Base-by-base conservation (phyloP, 202 grass and related monocot genomes). In the Panicum virgatum region DNA sequence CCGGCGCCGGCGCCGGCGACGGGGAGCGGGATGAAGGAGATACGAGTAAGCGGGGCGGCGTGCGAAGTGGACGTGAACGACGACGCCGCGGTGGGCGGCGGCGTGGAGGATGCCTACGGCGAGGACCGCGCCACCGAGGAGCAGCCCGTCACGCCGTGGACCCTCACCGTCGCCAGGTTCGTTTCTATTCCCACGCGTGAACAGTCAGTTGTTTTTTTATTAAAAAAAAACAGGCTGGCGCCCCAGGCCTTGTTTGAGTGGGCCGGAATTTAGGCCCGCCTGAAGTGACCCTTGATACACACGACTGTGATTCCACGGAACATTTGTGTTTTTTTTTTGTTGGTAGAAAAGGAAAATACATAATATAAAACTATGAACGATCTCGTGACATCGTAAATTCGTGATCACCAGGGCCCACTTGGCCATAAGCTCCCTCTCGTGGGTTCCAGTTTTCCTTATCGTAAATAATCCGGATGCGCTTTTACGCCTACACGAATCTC, bases 81-180 rank as follows among this genome's bases (percentile, higher is more conserved):
- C 61, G 38, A 65, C 69, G 78, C 73, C 59, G 86, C 80, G 37
- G 76, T 84, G 52, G 85, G 72, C 1, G 87, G 85, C 38, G 88
- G 84, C 37, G 84, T 88, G 46, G 94, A 87, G 83, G 94, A 91
- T 54, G 66, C 78, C 83, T 87, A 88, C 81, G 86, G 84, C 56
- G 90, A 92, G 77, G 84, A 91, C 87, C 70, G 59, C 16, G 78
- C 88, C 81, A 91, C 70, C 12, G 88, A 92, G 80, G 94, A 97
- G 43, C 90, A 94, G 59, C 84, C 92, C 72, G 84, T 94, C 81
- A 94, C 92, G 78, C 94, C 92, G 18, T 97, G 92, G 92, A 92
- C 86, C 27, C 67, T 92, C 61, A 89, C 88, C 74, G 90, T 97
- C 65, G 92, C 88, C 29, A 97, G 94, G 92, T 97, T 34, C 29